Evolutionary conservation across 139 green algal genomes (phyloP).

Genomic region (Zygnema circumcarinatum): DNA sequence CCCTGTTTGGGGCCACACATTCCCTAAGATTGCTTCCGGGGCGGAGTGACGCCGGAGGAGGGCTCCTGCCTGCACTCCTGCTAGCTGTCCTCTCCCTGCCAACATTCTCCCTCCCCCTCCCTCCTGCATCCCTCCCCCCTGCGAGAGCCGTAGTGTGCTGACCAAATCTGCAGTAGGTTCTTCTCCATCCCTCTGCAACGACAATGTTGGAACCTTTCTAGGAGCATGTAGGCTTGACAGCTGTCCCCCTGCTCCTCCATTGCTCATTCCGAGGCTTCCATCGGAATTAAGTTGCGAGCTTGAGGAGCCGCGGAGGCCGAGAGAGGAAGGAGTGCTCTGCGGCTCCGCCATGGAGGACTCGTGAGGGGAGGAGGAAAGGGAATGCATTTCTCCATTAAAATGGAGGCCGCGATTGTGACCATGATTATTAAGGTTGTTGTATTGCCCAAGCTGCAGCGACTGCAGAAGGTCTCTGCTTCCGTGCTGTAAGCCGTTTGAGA

Average conservation of each 20-base stretch:
- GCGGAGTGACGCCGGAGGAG: not conserved
- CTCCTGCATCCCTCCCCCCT: not conserved
- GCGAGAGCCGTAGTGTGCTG: not conserved
- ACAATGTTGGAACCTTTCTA: not conserved
- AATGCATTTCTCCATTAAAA: not conserved
- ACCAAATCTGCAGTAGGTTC: not conserved
- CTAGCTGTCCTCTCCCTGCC: not conserved
- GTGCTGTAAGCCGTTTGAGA: not conserved
- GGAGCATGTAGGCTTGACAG: not conserved
- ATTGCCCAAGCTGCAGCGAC: not conserved
- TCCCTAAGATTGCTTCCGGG: not conserved
- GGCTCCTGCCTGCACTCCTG: not conserved
- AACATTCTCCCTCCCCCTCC: not conserved
- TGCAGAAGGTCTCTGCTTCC: not conserved
- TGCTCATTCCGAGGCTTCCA: not conserved
- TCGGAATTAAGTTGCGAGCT: not conserved
- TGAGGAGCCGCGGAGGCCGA: not conserved
- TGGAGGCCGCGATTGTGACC: not conserved
- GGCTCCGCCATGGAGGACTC: not conserved
- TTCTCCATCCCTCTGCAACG: not conserved
- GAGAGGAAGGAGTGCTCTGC: not conserved
- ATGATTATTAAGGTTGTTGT: not conserved
- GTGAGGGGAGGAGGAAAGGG: not conserved
- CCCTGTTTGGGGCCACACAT: not conserved
- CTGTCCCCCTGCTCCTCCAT: no score